These are phyloP conservation scores for Juglanconis oblonga DNA, from an alignment of 2,329 filamentous ascomycete species.

Conservation along the genomic window DNA sequence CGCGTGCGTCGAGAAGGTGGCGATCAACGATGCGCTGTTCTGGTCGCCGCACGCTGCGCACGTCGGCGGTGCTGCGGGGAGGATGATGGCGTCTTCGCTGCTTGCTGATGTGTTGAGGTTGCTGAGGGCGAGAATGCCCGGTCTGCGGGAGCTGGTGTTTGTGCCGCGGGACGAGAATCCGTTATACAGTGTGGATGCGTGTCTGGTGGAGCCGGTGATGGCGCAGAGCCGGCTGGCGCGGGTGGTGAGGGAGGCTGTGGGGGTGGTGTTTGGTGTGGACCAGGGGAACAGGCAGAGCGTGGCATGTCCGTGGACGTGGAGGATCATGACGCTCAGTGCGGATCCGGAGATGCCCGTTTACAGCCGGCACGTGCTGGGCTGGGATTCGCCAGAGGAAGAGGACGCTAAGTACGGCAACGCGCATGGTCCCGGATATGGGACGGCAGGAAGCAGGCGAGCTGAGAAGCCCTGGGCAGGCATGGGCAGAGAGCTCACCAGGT, in stretches of 20 bases:
- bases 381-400: not conserved
- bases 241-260: constrained; percentile 34
- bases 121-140: constrained; percentile 36
- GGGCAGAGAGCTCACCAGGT: not conserved
- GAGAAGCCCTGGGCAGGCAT: not conserved
- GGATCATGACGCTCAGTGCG: constrained; percentile 30
- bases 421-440: not conserved
- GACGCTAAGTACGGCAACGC: not conserved
- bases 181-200: constrained; percentile 26
- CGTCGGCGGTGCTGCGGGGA: not conserved
- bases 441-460: not conserved
- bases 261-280: constrained; percentile 27
- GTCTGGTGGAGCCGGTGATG: constrained; percentile 29
- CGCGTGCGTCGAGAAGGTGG: constrained; percentile 37
- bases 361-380: constrained; percentile 20
- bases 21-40: constrained; percentile 44
- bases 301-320: constrained; percentile 28
- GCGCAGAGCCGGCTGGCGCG: constrained; percentile 33
- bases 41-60: constrained; percentile 3
- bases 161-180: constrained; percentile 39
- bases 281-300: constrained; percentile 31
- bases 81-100: constrained; percentile 33
- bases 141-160: constrained; percentile 41
- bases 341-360: constrained; percentile 19
- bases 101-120: constrained; percentile 38